These are phyloP conservation scores for Candida insectalens DNA, from an alignment of 805 yeast species.

Conservation along the genomic window DNA sequence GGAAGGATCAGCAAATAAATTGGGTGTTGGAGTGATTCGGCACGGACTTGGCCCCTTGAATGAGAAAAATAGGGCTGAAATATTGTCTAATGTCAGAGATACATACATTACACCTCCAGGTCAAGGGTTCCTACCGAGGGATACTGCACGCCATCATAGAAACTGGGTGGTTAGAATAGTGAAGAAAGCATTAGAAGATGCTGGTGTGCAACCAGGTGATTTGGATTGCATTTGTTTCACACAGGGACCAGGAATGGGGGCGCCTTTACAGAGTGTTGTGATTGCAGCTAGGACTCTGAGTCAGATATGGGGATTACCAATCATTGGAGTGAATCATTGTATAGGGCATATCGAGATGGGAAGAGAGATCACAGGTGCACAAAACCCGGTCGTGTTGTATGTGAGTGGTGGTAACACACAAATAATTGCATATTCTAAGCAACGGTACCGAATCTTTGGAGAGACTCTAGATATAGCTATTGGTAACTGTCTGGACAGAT, in stretches of 20 bases:
- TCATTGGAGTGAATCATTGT: constrained; percentile 95
- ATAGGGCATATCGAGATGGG: constrained; percentile 99
- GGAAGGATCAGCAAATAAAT: constrained; percentile 95
- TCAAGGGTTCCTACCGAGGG: constrained; percentile 94
- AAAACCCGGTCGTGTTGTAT: constrained; percentile 92
- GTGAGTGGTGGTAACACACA: constrained; percentile 99
- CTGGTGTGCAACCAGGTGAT: constrained; percentile 38
- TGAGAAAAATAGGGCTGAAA: constrained; percentile 53
- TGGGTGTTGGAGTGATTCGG: constrained; percentile 86
- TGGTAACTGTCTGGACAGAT: constrained; percentile 93
- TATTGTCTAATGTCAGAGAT: constrained; percentile 85
- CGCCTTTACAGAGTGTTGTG: constrained; percentile 89
- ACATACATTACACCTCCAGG: constrained; percentile 97
- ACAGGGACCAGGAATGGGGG: constrained; percentile 99
- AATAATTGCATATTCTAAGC: constrained; percentile 91
- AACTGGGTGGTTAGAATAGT: constrained; percentile 86
- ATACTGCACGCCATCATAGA: constrained; percentile 92
- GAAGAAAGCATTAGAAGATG: constrained; percentile 53
- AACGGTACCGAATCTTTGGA: constrained; percentile 95
- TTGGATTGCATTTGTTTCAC: constrained; percentile 85
- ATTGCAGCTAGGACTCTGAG: constrained; percentile 83
- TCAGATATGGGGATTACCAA: constrained; percentile 71
- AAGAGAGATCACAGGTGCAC: constrained; percentile 93
- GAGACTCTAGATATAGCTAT: constrained; percentile 96
- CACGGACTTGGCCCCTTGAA: constrained; percentile 58